Conservation (phyloP, 139 green algal species). For the Eudorina sp. region DNA sequence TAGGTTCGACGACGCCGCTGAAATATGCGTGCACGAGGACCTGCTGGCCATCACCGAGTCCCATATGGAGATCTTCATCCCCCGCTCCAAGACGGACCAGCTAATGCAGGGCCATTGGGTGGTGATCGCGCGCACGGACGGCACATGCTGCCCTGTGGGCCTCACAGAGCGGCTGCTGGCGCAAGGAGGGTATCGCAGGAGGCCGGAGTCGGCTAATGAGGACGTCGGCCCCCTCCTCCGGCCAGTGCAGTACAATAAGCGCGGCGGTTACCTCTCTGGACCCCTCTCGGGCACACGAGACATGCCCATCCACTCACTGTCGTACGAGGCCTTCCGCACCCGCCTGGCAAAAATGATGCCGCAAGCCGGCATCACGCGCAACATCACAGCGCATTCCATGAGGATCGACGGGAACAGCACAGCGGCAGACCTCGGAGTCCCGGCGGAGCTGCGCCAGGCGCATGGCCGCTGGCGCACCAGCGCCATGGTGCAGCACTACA, state of each 20-base stretch:
- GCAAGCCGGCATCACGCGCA: not conserved
- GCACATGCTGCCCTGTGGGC: not conserved
- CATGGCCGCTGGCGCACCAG: too few relatives aligned
- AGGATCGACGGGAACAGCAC: constrained; percentile 17
- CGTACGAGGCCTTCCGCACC: not conserved
- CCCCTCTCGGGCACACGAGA: not conserved
- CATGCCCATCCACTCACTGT: not conserved
- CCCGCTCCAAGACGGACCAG: constrained; percentile 29
- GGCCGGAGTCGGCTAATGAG: not conserved
- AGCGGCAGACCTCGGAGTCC: not conserved
- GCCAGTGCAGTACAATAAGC: not conserved
- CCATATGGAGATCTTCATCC: constrained; percentile 14
- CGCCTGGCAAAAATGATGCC: not conserved
- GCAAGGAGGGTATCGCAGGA: not conserved
- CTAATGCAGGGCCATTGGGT: not conserved
- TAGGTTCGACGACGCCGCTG: not conserved
- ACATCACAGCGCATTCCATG: not conserved
- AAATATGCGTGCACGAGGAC: constrained; percentile 3
- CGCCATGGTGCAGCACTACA: not conserved
- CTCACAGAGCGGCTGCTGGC: not conserved
- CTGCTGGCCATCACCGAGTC: not conserved
- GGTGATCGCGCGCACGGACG: not conserved
- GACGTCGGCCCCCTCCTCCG: not conserved
- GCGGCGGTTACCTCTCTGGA: not conserved
- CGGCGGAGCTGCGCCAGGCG: not conserved